Percentiles rank a stretch among this genome's conserved stretches.
Conservation (phyloP, 2,329 filamentous ascomycete species). For the Geosmithia flava region DNA sequence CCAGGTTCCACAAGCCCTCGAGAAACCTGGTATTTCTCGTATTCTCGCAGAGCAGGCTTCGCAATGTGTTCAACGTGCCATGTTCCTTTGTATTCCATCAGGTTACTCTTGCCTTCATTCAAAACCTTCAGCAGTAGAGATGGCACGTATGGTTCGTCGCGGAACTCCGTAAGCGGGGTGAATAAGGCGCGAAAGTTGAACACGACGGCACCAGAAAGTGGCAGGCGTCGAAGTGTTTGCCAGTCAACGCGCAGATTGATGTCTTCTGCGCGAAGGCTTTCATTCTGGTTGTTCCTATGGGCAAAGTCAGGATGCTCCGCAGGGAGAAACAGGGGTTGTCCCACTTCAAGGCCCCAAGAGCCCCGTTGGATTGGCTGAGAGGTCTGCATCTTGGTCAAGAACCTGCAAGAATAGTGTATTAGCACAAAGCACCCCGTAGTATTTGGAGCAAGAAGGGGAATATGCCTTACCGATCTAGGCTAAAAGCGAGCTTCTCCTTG, state of each 20-base stretch:
- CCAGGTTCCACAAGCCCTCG: conserved; percentile 43
- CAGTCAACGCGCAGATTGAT: conserved; percentile 70
- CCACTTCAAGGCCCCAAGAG: conserved; percentile 73
- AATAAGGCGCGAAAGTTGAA: conserved; percentile 89
- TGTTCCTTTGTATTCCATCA: conserved; percentile 74
- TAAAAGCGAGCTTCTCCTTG: conserved; percentile 77
- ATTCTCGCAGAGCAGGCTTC: conserved; percentile 51
- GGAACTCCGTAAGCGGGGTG: conserved; percentile 58
- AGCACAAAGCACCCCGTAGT: background rate
- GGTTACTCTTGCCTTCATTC: conserved; percentile 47
- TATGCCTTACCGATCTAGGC: conserved; percentile 62
- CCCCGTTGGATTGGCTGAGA: conserved; percentile 70
- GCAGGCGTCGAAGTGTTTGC: conserved; percentile 73
- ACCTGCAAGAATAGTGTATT: conserved; percentile 31
- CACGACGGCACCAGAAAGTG: conserved; percentile 60
- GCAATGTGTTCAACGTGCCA: conserved; percentile 69
- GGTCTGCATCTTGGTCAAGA: conserved; percentile 66
- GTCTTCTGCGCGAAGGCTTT: conserved; percentile 41
- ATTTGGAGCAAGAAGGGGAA: background rate
- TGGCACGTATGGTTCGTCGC: conserved; percentile 62
- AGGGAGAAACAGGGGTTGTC: conserved; percentile 63
- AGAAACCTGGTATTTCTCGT: conserved; percentile 52
- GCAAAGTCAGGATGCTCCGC: conserved; percentile 52
- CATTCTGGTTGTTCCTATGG: conserved; percentile 44
- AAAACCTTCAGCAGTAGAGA: conserved; percentile 55